These are phyloP conservation scores for Pythium monospermum DNA, from an alignment of 352 stramenopile genomes.

Conservation along the genomic window DNA sequence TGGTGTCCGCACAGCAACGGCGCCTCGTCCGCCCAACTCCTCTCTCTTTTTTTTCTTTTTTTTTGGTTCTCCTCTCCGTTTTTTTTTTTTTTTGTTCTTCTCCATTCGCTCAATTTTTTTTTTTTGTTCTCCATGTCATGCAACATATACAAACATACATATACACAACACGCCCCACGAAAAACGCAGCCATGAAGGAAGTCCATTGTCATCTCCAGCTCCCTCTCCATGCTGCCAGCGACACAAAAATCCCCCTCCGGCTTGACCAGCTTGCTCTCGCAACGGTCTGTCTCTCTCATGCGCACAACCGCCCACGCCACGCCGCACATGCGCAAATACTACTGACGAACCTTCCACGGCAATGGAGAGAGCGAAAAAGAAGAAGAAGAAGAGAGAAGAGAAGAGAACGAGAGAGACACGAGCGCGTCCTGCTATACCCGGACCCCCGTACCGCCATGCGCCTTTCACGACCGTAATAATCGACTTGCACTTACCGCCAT, in stretches of 20 bases:
- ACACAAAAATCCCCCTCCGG: too few species aligned
- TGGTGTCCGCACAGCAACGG: not conserved
- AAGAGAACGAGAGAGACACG: conserved; percentile 9
- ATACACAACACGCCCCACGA: not conserved
- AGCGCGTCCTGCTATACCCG: not conserved
- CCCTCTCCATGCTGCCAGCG: too few species aligned
- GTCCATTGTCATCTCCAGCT: too few species aligned
- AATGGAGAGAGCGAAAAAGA: too few species aligned
- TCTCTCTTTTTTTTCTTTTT: conserved; percentile 11
- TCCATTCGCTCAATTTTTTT: conserved; percentile 26
- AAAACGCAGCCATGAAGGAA: not conserved
- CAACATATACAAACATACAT: conserved; percentile 8
- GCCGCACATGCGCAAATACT: too few species aligned
- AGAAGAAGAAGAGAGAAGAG: conserved; percentile 7
- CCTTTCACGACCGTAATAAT: not conserved
- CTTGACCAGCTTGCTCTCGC: too few species aligned
- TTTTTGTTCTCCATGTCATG: conserved; percentile 17
- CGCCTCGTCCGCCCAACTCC: not conserved
- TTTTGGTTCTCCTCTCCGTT: conserved; percentile 13
- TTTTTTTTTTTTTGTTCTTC: conserved; percentile 20
- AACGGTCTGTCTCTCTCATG: too few species aligned
- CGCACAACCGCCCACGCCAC: too few species aligned
- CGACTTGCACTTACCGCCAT: conserved; percentile 79
- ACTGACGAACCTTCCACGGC: too few species aligned
- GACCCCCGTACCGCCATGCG: not conserved